These are phyloP conservation scores for Coniochaeta prunicola DNA, from an alignment of 2,329 filamentous ascomycete genomes.

Conservation along the genomic window DNA sequence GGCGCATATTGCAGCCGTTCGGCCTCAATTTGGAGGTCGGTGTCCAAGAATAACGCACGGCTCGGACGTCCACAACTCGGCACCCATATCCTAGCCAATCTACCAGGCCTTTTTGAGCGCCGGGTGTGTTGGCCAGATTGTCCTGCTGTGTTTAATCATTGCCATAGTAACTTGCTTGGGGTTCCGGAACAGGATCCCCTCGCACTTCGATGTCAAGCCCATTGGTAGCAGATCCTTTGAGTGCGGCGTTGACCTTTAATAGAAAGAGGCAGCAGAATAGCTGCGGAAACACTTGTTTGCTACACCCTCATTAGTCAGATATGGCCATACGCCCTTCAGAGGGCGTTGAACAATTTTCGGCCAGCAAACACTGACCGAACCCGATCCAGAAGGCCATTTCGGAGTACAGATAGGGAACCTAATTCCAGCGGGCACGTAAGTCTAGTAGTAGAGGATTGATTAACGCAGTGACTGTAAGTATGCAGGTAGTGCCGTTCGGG, in stretches of 20 bases:
- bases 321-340: background rate
- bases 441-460: too few species aligned
- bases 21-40: background rate
- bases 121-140: background rate
- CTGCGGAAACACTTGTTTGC: background rate
- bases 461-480: too few species aligned
- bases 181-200: background rate
- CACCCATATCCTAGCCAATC: background rate
- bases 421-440: too few species aligned
- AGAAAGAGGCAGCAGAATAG: background rate
- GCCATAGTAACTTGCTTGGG: background rate
- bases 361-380: background rate
- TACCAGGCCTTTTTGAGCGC: too few species aligned
- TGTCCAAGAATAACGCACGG: constrained; percentile 1
- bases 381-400: background rate
- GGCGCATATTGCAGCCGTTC: background rate
- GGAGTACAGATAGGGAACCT: background rate
- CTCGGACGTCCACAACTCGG: background rate
- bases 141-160: background rate
- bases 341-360: background rate
- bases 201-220: background rate
- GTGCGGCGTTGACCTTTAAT: background rate
- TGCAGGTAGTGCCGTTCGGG: background rate
- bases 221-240: background rate
- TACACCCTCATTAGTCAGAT: too few species aligned